Percentiles rank a stretch among this genome's conserved stretches.
Conservation (phyloP, 2,329 filamentous ascomycete genomes). For the Verticillium nonalfalfae region DNA sequence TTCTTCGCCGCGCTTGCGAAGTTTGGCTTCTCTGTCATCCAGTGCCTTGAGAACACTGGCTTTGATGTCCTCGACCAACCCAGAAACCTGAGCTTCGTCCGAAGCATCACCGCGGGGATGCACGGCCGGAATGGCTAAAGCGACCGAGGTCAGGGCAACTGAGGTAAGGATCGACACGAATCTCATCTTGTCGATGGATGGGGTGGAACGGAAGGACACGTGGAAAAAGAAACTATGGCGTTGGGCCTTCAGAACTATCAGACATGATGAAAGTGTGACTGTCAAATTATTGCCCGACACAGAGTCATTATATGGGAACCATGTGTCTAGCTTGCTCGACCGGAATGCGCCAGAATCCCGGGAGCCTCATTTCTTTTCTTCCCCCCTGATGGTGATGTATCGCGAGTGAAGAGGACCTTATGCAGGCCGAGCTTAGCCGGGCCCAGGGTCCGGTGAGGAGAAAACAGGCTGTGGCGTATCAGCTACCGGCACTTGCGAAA, state of each 20-base stretch:
- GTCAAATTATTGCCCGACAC: background rate
- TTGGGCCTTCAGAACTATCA: background rate
- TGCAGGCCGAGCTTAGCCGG: background rate
- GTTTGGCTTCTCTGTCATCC: slow-evolving; percentile 9
- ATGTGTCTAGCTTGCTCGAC: background rate
- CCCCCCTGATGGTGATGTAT: background rate
- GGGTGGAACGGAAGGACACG: background rate
- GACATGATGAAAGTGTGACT: background rate
- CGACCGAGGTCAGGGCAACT: slow-evolving; percentile 8
- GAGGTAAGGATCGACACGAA: slow-evolving; percentile 10
- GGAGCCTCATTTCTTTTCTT: background rate
- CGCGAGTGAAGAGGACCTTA: background rate
- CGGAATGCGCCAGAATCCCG: background rate
- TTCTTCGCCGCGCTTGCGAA: slow-evolving; percentile 12
- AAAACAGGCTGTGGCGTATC: background rate
- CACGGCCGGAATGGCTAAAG: slow-evolving; percentile 8
- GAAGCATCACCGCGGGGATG: slow-evolving; percentile 6
- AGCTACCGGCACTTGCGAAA: background rate
- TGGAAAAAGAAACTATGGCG: background rate
- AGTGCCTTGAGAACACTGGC: slow-evolving; percentile 11
- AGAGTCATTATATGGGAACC: background rate
- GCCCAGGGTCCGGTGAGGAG: background rate
- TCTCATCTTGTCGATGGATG: slow-evolving; percentile 2
- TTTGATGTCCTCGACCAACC: slow-evolving; percentile 14
- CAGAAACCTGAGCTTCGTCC: slow-evolving; percentile 7